These are phyloP conservation scores for Leonotis leonurus DNA, from an alignment of 257 asterid species.

Conservation along the genomic window DNA sequence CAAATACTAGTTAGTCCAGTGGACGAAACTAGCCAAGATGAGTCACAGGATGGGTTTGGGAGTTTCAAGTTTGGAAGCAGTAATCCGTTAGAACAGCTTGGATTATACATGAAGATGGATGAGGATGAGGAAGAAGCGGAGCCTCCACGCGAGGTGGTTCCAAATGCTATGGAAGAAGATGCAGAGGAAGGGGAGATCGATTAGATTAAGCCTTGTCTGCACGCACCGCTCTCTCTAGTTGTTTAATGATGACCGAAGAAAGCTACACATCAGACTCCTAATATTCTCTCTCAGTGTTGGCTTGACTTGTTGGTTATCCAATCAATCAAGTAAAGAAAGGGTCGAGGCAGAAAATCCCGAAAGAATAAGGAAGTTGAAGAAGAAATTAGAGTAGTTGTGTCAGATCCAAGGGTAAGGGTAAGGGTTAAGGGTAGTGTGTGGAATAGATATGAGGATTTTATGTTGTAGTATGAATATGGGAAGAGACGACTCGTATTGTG, in stretches of 20 bases:
- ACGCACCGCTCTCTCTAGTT: too few relatives aligned
- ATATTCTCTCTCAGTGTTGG: not conserved
- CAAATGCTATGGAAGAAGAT: conserved; percentile 6
- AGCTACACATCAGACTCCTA: not conserved
- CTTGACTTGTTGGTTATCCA: not conserved
- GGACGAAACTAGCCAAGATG: conserved; percentile 66
- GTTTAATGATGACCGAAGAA: not conserved
- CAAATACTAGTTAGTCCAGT: conserved; percentile 45
- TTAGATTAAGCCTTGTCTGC: not conserved
- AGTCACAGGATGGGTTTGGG: conserved; percentile 58
- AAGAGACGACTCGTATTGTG: too few relatives aligned
- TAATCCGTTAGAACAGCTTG: conserved; percentile 87
- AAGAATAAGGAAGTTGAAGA: not conserved
- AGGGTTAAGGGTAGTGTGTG: too few relatives aligned
- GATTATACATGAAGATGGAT: conserved; percentile 77
- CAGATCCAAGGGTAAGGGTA: too few relatives aligned
- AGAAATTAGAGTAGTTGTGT: not conserved
- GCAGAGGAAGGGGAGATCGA: conserved; percentile 84
- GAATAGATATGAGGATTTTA: not conserved
- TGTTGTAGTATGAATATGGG: not conserved
- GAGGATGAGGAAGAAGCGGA: conserved; percentile 80
- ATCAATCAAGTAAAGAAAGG: too few relatives aligned
- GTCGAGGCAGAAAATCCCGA: not conserved
- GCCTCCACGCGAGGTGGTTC: conserved; percentile 19
- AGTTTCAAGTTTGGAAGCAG: conserved; percentile 58